Evolutionary conservation across 202 grass and related monocot genomes (phyloP).

Genomic region (Tripidium arundinaceum): DNA sequence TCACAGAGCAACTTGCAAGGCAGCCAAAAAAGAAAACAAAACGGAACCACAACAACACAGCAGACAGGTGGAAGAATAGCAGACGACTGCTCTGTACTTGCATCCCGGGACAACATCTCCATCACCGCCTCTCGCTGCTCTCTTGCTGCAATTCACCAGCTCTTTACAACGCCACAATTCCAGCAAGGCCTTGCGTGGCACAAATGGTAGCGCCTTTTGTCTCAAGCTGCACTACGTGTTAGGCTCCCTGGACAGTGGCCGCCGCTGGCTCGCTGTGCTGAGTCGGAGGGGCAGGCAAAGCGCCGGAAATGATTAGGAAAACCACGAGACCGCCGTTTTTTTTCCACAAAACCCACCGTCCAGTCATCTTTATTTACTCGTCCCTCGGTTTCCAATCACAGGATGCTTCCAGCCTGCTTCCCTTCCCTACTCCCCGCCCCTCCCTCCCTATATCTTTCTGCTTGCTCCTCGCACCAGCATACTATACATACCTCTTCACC

Average conservation of each 20-base stretch:
- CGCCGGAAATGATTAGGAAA: conserved; percentile 47
- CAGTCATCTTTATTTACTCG: conserved; percentile 31
- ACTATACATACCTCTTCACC: background rate
- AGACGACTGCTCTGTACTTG: background rate
- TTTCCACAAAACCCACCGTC: conserved; percentile 38
- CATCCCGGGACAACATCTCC: background rate
- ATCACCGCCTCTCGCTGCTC: background rate
- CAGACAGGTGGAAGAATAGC: background rate
- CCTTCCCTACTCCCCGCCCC: background rate
- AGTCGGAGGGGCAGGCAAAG: conserved; percentile 21
- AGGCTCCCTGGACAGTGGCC: too few relatives aligned
- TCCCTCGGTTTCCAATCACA: background rate
- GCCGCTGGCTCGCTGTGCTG: background rate
- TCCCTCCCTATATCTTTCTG: background rate
- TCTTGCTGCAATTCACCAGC: conserved; percentile 11
- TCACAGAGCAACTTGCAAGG: background rate
- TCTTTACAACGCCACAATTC: background rate
- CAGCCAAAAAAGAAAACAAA: background rate
- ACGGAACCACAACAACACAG: background rate
- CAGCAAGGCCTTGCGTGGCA: conserved; percentile 27
- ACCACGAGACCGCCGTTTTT: conserved; percentile 7
- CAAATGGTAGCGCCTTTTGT: background rate
- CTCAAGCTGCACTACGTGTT: background rate
- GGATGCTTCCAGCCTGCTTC: conserved; percentile 53
- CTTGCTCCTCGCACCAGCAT: background rate